These are phyloP conservation scores for Linum usitatissimum DNA, from an alignment of 345 rosid species.

Conservation along the genomic window DNA sequence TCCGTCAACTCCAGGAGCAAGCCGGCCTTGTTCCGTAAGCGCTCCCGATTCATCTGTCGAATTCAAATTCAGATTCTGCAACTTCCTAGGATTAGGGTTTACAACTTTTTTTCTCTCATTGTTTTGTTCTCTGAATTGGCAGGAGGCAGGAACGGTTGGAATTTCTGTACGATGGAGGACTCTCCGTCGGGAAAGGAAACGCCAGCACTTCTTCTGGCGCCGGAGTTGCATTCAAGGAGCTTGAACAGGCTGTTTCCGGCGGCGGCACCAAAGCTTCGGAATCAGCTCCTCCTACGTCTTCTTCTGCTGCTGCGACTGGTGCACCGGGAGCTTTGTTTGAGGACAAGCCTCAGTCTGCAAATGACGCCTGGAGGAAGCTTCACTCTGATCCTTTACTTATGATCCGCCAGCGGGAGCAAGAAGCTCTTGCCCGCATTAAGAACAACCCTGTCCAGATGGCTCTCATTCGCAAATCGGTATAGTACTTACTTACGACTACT, in stretches of 20 bases:
- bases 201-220: slow-evolving; percentile 29
- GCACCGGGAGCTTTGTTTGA: slow-evolving; percentile 82
- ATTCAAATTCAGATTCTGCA: background rate
- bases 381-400: slow-evolving; percentile 88
- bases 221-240: slow-evolving; percentile 61
- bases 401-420: slow-evolving; percentile 91
- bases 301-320: slow-evolving; percentile 28
- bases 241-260: slow-evolving; percentile 24
- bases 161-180: slow-evolving; percentile 82
- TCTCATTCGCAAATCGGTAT: slow-evolving; percentile 71
- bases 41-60: background rate
- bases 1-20: slow-evolving; percentile 83
- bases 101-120: too few species aligned
- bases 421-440: slow-evolving; percentile 84
- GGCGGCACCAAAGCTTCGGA: background rate
- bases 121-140: slow-evolving; percentile 10
- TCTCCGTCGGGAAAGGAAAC: slow-evolving; percentile 64
- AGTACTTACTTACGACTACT: slow-evolving; percentile 1
- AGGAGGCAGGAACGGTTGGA: slow-evolving; percentile 97
- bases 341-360: slow-evolving; percentile 69
- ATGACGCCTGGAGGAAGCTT: slow-evolving; percentile 87
- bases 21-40: slow-evolving; percentile 86
- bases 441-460: slow-evolving; percentile 96
- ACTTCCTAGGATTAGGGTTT: slow-evolving; percentile 15
- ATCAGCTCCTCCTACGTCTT: slow-evolving; percentile 4